Evolutionary conservation across 495 filamentous ascomycete genomes (phyloP).

Genomic region (Filosporella fistucella): DNA sequence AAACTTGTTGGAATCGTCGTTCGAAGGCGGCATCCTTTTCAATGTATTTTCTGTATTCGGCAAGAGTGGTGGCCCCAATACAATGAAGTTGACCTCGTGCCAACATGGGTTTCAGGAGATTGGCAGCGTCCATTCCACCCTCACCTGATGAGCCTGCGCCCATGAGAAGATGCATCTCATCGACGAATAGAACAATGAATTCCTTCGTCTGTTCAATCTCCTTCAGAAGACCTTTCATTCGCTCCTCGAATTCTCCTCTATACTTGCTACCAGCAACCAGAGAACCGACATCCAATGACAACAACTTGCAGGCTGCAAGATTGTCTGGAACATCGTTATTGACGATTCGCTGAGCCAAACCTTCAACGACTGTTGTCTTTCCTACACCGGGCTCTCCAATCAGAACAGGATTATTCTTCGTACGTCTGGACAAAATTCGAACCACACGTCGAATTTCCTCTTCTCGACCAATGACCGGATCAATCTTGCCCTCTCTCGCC

Average conservation of each 20-base stretch:
- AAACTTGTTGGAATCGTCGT: constrained; percentile 94
- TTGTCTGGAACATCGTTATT: constrained; percentile 95
- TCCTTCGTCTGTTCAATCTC: constrained; percentile 96
- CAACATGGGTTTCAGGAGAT: constrained; percentile 94
- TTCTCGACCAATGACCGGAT: constrained; percentile 95
- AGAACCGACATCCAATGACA: constrained; percentile 91
- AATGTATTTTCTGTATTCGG: constrained; percentile 97
- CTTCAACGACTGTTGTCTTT: constrained; percentile 97
- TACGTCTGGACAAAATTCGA: constrained; percentile 85
- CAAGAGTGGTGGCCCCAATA: constrained; percentile 91
- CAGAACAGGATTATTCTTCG: constrained; percentile 97
- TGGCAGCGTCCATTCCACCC: constrained; percentile 98
- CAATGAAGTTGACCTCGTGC: constrained; percentile 95
- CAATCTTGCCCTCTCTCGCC: constrained; percentile 94
- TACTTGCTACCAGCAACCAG: constrained; percentile 97
- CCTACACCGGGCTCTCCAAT: constrained; percentile 95
- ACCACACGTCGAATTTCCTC: constrained; percentile 95
- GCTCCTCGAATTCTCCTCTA: constrained; percentile 95
- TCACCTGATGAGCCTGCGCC: constrained; percentile 90
- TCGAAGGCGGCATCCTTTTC: constrained; percentile 98
- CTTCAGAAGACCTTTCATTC: constrained; percentile 98
- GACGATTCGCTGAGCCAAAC: constrained; percentile 91
- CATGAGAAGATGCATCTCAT: constrained; percentile 98
- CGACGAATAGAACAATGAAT: constrained; percentile 94
- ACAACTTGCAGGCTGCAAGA: constrained; percentile 85